phyloP scores from a whole-genome alignment of 78 protist species.

The Dictyostelium capitatum region DNA sequence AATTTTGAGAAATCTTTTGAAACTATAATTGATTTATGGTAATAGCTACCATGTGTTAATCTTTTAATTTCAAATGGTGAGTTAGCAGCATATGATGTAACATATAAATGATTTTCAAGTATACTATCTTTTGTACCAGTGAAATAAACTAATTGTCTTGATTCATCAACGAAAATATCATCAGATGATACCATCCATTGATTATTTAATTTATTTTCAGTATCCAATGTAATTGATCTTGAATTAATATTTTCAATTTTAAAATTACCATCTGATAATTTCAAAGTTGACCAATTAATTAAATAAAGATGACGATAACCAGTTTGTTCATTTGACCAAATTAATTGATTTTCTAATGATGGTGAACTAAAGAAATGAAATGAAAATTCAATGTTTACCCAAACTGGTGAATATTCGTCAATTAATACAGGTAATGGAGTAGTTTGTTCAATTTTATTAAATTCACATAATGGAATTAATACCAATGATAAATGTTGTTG shows the following conservation, averaged over 20 bases:
- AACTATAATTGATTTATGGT: constrained; percentile 31
- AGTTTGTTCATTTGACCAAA: constrained; percentile 65
- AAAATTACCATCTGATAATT: neutral
- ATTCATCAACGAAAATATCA: constrained; percentile 37
- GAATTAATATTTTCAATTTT: neutral
- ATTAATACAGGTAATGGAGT: neutral
- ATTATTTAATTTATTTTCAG: neutral
- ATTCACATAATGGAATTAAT: constrained; percentile 2
- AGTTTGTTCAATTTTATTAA: neutral
- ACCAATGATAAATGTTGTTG: constrained; percentile 74
- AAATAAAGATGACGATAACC: constrained; percentile 79
- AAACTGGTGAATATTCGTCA: constrained; percentile 20
- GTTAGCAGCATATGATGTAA: constrained; percentile 6
- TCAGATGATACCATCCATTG: constrained; percentile 51
- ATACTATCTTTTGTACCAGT: constrained; percentile 33
- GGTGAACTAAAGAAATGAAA: neutral
- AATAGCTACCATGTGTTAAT: neutral
- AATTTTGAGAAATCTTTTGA: constrained; percentile 17
- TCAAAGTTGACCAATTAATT: constrained; percentile 32
- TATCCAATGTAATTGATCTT: constrained; percentile 7
- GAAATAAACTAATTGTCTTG: constrained; percentile 63
- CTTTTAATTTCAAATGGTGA: neutral
- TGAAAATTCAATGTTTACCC: constrained; percentile 50
- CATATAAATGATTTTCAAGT: constrained; percentile 75
- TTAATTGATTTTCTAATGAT: neutral